These are phyloP conservation scores for Auriculariales sp. DNA, from an alignment of 768 basidiomycete genomes.

Conservation along the genomic window DNA sequence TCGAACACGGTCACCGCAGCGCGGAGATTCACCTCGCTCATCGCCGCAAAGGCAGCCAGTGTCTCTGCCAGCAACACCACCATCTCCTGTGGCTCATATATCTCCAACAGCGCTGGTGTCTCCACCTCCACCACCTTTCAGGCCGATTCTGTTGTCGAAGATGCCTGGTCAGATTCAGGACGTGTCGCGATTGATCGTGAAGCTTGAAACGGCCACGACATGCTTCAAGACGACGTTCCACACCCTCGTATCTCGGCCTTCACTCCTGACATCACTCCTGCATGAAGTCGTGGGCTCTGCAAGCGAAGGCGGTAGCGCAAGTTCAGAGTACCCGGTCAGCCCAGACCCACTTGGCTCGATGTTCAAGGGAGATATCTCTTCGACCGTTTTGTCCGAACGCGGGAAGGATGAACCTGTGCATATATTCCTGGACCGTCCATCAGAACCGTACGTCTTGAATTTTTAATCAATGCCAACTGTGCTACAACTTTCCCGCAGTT, in stretches of 20 bases:
- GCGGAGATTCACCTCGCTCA: background rate
- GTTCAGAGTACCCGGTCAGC: slow-evolving; percentile 9
- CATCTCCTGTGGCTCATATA: background rate
- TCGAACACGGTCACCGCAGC: background rate
- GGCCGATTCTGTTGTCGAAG: slow-evolving; percentile 49
- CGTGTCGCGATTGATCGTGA: slow-evolving; percentile 48
- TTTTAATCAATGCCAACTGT: background rate
- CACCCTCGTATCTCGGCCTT: slow-evolving; percentile 55
- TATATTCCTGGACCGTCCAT: slow-evolving; percentile 68
- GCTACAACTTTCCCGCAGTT: slow-evolving; percentile 26
- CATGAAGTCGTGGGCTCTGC: slow-evolving; percentile 17
- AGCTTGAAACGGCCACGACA: slow-evolving; percentile 57
- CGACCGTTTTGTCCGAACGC: slow-evolving; percentile 23
- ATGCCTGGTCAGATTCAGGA: slow-evolving; percentile 35
- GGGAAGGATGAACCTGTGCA: slow-evolving; percentile 37
- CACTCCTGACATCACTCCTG: slow-evolving; percentile 38
- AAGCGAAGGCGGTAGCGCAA: slow-evolving; percentile 31
- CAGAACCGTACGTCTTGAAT: slow-evolving; percentile 49
- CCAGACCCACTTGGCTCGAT: slow-evolving; percentile 28
- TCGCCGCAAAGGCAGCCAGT: background rate
- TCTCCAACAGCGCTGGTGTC: slow-evolving; percentile 8
- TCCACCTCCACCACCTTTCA: slow-evolving; percentile 44
- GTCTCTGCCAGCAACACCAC: background rate
- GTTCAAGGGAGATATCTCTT: slow-evolving; percentile 32
- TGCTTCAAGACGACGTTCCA: slow-evolving; percentile 51